phyloP scores from a whole-genome alignment of 768 basidiomycete genomes.

The Clathrus columnatus region DNA sequence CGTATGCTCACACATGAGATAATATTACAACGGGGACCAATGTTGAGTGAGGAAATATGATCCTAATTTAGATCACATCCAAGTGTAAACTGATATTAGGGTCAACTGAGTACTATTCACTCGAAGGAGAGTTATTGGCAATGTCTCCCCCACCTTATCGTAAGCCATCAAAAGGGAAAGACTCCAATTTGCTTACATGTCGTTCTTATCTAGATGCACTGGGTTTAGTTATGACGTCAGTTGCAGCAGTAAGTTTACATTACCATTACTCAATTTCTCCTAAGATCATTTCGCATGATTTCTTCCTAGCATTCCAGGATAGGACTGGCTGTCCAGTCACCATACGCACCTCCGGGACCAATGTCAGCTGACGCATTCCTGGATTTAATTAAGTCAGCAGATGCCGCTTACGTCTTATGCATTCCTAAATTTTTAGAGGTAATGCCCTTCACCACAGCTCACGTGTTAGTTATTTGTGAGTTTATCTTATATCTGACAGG shows the following conservation, averaged over 20 bases:
- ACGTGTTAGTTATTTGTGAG: not conserved
- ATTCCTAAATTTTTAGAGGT: slow-evolving; percentile 25
- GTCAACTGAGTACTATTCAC: slow-evolving; percentile 13
- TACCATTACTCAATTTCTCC: slow-evolving; percentile 7
- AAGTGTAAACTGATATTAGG: not conserved
- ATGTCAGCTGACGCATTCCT: slow-evolving; percentile 18
- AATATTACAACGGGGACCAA: slow-evolving; percentile 14
- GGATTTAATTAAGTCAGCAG: slow-evolving; percentile 6
- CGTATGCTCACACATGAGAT: slow-evolving; percentile 14
- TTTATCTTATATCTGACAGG: too few relatives aligned
- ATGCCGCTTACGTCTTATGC: slow-evolving; percentile 7
- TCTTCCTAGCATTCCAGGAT: slow-evolving; percentile 8
- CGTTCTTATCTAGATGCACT: slow-evolving; percentile 10
- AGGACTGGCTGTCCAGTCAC: slow-evolving; percentile 12
- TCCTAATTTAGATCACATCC: not conserved
- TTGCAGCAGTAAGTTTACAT: not conserved
- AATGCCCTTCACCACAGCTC: not conserved
- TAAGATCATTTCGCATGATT: not conserved
- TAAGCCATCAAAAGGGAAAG: slow-evolving; percentile 11
- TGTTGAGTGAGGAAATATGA: slow-evolving; percentile 11
- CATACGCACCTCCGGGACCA: slow-evolving; percentile 16
- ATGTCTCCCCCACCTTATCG: slow-evolving; percentile 17
- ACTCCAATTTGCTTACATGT: too few relatives aligned
- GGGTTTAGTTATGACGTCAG: not conserved
- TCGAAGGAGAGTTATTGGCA: slow-evolving; percentile 14